A percentile compares a stretch with the other conserved stretches of the same genome.
These are phyloP conservation scores for Aspergillus fumigatiaffinis DNA, from an alignment of 2,329 filamentous ascomycete genomes.

Conservation along the genomic window DNA sequence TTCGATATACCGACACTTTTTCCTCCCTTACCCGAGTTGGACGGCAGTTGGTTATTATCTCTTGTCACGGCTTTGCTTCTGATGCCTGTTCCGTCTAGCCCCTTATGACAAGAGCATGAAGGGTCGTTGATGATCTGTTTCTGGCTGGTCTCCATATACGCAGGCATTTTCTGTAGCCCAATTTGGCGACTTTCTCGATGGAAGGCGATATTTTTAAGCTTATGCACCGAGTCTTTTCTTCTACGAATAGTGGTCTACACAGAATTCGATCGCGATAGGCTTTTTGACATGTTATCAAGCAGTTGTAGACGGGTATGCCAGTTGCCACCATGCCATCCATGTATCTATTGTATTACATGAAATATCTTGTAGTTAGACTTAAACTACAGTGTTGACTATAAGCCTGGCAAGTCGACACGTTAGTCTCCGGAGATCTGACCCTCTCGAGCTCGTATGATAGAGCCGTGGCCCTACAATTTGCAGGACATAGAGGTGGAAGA, in stretches of 20 bases:
- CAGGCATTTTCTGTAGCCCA: background rate
- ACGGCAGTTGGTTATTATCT: background rate
- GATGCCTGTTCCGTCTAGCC: too few species aligned
- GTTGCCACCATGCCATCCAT: too few species aligned
- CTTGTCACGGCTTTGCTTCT: background rate
- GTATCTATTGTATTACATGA: background rate
- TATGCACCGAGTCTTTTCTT: background rate
- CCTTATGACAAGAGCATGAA: background rate
- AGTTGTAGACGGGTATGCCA: background rate
- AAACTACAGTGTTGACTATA: background rate
- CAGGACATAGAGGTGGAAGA: too few species aligned
- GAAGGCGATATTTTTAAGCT: background rate
- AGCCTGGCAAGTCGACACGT: background rate
- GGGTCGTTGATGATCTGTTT: background rate
- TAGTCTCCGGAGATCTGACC: too few species aligned
- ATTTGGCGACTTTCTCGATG: background rate
- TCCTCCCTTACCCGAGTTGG: background rate
- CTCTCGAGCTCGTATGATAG: too few species aligned
- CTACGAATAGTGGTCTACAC: background rate
- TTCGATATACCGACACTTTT: background rate
- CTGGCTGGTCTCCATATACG: background rate
- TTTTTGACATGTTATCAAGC: background rate
- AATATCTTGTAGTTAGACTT: background rate
- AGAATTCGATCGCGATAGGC: background rate
- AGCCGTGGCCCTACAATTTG: too few species aligned